phyloP scores from a whole-genome alignment of 2,329 filamentous ascomycete species.

The Pyricularia sp. region DNA sequence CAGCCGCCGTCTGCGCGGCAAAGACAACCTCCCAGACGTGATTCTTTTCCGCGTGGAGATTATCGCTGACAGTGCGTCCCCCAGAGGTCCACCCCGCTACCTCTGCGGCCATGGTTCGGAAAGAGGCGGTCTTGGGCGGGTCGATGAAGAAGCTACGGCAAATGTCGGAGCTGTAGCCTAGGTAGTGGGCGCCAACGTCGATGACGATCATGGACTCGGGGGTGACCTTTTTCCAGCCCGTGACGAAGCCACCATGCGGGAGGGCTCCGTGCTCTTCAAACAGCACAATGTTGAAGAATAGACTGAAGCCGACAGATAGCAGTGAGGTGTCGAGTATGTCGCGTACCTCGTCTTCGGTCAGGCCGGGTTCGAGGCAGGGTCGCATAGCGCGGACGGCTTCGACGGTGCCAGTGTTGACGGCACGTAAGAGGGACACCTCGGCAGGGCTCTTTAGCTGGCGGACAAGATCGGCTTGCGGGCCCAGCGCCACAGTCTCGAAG shows the following conservation, averaged over 20 bases:
- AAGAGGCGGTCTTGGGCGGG: constrained; percentile 10
- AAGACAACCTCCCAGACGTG: constrained; percentile 51
- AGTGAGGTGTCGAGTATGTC: constrained; percentile 45
- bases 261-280: constrained; percentile 47
- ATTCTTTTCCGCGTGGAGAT: constrained; percentile 37
- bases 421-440: constrained; percentile 47
- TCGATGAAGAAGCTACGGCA: constrained; percentile 51
- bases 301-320: constrained; percentile 40
- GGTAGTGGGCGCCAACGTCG: constrained; percentile 52
- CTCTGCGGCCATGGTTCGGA: neutral
- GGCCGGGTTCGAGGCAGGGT: constrained; percentile 41
- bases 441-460: constrained; percentile 46
- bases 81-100: neutral
- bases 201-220: constrained; percentile 50
- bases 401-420: constrained; percentile 56
- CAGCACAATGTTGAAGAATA: constrained; percentile 56
- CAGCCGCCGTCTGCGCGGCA: constrained; percentile 50
- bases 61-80: neutral
- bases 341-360: constrained; percentile 50
- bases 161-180: constrained; percentile 55
- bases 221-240: constrained; percentile 40
- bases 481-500: constrained; percentile 46
- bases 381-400: constrained; percentile 49
- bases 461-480: constrained; percentile 45
- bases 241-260: constrained; percentile 42